These are phyloP conservation scores for Yarrowia yakushimensis DNA, from an alignment of 805 yeast species.

Conservation along the genomic window DNA sequence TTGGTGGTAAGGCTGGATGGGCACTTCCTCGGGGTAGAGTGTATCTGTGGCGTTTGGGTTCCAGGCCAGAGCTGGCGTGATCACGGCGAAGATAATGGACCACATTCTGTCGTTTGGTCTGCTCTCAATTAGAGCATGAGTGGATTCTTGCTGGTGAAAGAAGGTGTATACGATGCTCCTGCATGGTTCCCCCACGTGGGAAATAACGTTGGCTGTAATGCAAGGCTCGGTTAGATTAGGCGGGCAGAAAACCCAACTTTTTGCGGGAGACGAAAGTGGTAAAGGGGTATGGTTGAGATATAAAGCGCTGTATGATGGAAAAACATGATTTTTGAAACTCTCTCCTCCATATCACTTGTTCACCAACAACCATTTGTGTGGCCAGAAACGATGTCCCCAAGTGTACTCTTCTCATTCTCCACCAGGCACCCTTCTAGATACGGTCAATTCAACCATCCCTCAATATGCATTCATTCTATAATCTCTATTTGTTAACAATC, in stretches of 20 bases:
- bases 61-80: background rate
- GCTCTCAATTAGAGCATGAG: background rate
- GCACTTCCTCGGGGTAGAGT: background rate
- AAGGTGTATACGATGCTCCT: background rate
- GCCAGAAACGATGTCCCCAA: too few species aligned
- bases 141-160: background rate
- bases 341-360: too few species aligned
- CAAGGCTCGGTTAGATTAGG: background rate
- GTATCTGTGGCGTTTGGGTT: background rate
- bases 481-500: conserved; percentile 1
- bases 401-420: too few species aligned
- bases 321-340: background rate
- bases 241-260: background rate
- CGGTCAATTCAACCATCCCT: background rate
- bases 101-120: background rate
- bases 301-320: background rate
- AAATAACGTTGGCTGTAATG: background rate
- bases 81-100: background rate
- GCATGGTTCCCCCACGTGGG: conserved; percentile 12
- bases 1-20: background rate
- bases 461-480: background rate
- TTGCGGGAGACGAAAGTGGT: too few species aligned
- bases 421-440: too few species aligned
- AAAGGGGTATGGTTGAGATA: too few species aligned
- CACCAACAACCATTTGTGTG: too few species aligned